phyloP scores from a whole-genome alignment of 306 rosid species.

The Fragaria iinumae region DNA sequence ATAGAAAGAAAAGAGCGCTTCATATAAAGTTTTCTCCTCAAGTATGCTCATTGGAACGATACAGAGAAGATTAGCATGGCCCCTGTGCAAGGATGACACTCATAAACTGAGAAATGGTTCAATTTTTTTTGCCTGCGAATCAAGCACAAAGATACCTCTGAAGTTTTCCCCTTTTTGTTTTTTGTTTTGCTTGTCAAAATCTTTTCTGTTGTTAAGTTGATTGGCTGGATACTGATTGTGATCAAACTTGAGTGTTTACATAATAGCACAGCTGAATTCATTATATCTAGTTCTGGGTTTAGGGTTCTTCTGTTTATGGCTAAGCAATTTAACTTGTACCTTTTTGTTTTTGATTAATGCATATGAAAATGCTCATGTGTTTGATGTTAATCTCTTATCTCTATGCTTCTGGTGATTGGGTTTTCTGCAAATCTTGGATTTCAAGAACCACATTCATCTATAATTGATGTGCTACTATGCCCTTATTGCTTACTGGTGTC shows the following conservation, averaged over 20 bases:
- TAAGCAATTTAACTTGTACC: too few species aligned
- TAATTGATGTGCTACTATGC: too few species aligned
- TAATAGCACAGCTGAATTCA: neutral
- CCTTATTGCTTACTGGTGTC: too few species aligned
- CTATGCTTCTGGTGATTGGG: neutral
- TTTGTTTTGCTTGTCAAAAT: too few species aligned
- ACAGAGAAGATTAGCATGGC: neutral
- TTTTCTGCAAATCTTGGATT: neutral
- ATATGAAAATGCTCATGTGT: too few species aligned
- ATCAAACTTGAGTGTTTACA: too few species aligned
- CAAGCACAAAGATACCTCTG: too few species aligned
- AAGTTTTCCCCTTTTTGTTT: too few species aligned
- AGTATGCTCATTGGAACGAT: neutral
- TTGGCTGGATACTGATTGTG: neutral
- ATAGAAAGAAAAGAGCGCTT: neutral
- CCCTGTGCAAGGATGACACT: neutral
- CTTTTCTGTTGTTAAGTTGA: too few species aligned
- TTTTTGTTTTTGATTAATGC: neutral
- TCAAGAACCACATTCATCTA: neutral
- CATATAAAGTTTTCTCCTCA: neutral
- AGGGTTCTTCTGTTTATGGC: too few species aligned
- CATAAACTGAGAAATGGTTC: neutral
- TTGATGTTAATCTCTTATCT: neutral
- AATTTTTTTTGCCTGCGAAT: neutral
- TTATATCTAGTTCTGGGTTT: neutral